Evolutionary conservation across 2,329 filamentous ascomycete genomes (phyloP).

Genomic region (Samsoniella hepiali): DNA sequence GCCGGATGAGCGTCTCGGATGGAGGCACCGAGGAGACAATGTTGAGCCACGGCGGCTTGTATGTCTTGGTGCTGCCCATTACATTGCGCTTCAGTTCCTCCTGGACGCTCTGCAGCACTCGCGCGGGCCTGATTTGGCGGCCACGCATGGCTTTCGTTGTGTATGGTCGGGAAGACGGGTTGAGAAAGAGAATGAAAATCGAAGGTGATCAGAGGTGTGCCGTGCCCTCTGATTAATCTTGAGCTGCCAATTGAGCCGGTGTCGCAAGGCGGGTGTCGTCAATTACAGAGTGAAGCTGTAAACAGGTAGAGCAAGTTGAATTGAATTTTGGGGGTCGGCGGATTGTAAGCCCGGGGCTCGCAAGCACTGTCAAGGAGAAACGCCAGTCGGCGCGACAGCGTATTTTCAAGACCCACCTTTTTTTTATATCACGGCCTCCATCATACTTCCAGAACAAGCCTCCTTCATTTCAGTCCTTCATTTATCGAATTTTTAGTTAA

Average conservation of each 20-base stretch:
- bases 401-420: conserved; percentile 14
- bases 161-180: conserved; percentile 17
- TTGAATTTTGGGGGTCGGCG: conserved; percentile 27
- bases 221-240: not conserved
- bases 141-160: conserved; percentile 34
- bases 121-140: conserved; percentile 44
- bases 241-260: not conserved
- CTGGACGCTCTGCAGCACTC: conserved; percentile 46
- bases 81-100: conserved; percentile 42
- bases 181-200: not conserved
- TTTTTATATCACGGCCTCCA: conserved; percentile 11
- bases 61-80: conserved; percentile 32
- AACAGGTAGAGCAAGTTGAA: not conserved
- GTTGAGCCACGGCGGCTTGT: conserved; percentile 48
- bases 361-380: conserved; percentile 9
- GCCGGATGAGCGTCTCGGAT: conserved; percentile 54
- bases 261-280: conserved; percentile 18
- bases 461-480: not conserved
- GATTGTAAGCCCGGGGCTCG: conserved; percentile 30
- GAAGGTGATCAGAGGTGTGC: too few species aligned
- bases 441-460: not conserved
- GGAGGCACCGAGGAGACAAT: conserved; percentile 54
- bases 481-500: not conserved
- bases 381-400: not conserved
- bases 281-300: conserved; percentile 21